These are phyloP conservation scores for Sphagnum fallax DNA, from an alignment of 228 moss, liverwort and hornwort species.

Conservation along the genomic window DNA sequence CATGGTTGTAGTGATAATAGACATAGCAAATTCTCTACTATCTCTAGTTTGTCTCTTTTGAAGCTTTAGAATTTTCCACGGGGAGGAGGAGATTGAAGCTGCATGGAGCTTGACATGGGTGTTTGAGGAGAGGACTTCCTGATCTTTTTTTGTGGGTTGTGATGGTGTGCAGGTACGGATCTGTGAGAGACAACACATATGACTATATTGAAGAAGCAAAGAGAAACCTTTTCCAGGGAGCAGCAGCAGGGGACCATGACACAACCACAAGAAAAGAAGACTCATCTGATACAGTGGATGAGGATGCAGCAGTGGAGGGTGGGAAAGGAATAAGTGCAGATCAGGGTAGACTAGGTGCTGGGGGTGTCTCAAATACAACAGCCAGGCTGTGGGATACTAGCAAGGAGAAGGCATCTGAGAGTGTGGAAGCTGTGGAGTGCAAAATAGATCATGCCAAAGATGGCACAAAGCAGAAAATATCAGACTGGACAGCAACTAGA, in stretches of 20 bases:
- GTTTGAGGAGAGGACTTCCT: no score
- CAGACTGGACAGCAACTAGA: background rate
- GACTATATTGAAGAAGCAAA: constrained; percentile 41
- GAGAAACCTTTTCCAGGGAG: constrained; percentile 15
- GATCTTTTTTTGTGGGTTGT: no score
- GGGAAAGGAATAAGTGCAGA: constrained; percentile 3
- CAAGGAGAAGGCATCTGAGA: constrained; percentile 23
- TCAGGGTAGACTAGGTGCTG: background rate
- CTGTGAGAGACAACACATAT: constrained; percentile 19
- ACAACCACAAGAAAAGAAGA: background rate
- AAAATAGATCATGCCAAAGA: constrained; percentile 1
- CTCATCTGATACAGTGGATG: constrained; percentile 6
- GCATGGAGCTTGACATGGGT: no score
- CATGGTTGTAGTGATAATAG: no score
- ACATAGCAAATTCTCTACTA: no score
- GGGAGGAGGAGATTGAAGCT: no score
- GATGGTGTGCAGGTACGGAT: constrained; percentile 12
- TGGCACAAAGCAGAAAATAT: constrained; percentile 3
- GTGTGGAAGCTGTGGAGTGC: background rate
- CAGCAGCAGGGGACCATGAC: constrained; percentile 2
- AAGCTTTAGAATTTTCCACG: no score
- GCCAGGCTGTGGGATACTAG: constrained; percentile 5
- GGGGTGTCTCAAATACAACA: constrained; percentile 3
- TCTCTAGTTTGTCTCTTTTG: no score
- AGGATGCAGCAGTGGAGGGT: constrained; percentile 3